Conservation (phyloP, 225 moss, liverwort and hornwort genomes). For the Ulota crispa region DNA sequence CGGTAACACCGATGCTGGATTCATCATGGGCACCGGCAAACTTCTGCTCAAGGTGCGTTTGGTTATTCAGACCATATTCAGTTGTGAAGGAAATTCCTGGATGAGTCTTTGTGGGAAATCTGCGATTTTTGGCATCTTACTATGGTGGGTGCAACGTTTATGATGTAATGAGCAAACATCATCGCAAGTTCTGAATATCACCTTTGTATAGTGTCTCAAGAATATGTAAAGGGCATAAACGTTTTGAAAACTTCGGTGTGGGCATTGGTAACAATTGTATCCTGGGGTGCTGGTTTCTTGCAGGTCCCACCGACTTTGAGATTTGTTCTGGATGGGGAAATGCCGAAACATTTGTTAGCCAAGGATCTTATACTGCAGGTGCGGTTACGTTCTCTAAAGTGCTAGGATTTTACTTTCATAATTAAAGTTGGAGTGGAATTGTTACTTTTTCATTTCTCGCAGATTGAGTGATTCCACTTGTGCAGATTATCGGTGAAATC, state of each 20-base stretch:
- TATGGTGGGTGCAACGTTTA: too few relatives aligned
- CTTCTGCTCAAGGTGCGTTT: constrained; percentile 69
- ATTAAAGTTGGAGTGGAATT: too few relatives aligned
- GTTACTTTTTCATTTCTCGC: neutral
- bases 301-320: constrained; percentile 91
- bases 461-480: neutral
- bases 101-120: too few relatives aligned
- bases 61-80: neutral
- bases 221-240: too few relatives aligned
- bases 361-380: constrained; percentile 99
- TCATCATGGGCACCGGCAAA: constrained; percentile 98
- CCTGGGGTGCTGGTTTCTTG: neutral
- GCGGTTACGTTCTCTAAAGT: neutral
- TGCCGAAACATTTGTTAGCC: constrained; percentile 80
- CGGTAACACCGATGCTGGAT: constrained; percentile 95
- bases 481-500: constrained; percentile 98
- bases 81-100: too few relatives aligned
- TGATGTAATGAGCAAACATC: too few relatives aligned
- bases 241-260: too few relatives aligned
- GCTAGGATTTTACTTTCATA: neutral
- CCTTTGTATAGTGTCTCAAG: too few relatives aligned
- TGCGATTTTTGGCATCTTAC: too few relatives aligned
- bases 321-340: constrained; percentile 89
- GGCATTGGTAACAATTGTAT: too few relatives aligned
- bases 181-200: too few relatives aligned